These are phyloP conservation scores for Prunus yedoensis DNA, from an alignment of 331 rosid genomes.

Conservation along the genomic window DNA sequence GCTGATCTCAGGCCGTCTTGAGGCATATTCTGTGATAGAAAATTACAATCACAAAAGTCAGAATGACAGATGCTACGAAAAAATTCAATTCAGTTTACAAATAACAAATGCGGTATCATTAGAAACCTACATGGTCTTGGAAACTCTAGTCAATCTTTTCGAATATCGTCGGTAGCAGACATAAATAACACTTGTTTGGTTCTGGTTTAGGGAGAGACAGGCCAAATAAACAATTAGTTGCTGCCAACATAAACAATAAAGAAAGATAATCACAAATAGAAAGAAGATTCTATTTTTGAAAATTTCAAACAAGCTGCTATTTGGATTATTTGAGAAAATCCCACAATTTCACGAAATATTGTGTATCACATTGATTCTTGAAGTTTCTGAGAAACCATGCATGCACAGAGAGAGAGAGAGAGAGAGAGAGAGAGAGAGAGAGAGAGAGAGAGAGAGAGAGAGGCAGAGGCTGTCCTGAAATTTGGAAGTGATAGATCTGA, in stretches of 20 bases:
- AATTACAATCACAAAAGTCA: constrained; percentile 33
- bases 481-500: constrained; percentile 9
- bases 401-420: constrained; percentile 2
- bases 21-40: constrained; percentile 56
- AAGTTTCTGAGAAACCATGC: constrained; percentile 10
- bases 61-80: constrained; percentile 20
- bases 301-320: constrained; percentile 26
- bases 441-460: not conserved
- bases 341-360: not conserved
- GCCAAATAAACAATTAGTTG: constrained; percentile 44
- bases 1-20: constrained; percentile 54
- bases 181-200: constrained; percentile 39
- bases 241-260: constrained; percentile 29
- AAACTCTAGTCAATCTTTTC: constrained; percentile 24
- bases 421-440: too few species aligned
- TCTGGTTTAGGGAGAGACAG: constrained; percentile 32
- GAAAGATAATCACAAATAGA: constrained; percentile 10
- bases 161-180: constrained; percentile 48
- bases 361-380: not conserved
- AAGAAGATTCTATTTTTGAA: constrained; percentile 38
- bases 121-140: constrained; percentile 39
- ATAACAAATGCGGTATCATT: not conserved
- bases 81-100: not conserved
- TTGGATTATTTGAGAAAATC: not conserved
- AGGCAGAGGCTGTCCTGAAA: not conserved